These are phyloP conservation scores for Asterochloris sp. DNA, from an alignment of 139 green algal species.

Conservation along the genomic window DNA sequence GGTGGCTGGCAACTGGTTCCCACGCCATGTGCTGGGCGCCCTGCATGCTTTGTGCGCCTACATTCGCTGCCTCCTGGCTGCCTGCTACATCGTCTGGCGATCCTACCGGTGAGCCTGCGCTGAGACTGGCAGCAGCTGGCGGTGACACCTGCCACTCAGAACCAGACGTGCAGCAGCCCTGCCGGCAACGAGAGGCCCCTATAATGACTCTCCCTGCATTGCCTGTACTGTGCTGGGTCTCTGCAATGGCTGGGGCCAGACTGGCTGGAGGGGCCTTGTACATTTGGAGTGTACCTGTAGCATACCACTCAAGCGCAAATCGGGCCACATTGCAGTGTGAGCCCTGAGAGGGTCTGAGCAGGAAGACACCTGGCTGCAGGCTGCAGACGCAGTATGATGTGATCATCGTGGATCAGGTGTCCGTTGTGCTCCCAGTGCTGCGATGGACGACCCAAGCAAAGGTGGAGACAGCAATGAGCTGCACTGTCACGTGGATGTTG, in stretches of 20 bases:
- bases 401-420: constrained; percentile 85
- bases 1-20: constrained; percentile 84
- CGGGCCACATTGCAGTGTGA: neutral
- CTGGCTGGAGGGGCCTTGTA: neutral
- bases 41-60: constrained; percentile 83
- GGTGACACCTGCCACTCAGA: no score
- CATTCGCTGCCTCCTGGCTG: constrained; percentile 72
- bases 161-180: no score
- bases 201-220: neutral
- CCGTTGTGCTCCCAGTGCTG: constrained; percentile 72
- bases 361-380: constrained; percentile 1
- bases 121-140: no score
- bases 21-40: constrained; percentile 61
- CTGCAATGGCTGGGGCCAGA: neutral
- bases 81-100: constrained; percentile 60
- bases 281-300: no score
- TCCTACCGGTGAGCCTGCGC: constrained; percentile 20
- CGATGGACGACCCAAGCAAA: constrained; percentile 44
- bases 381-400: constrained; percentile 61
- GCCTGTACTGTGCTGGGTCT: neutral
- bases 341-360: neutral
- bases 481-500: neutral
- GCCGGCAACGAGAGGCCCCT: no score
- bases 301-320: no score
- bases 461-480: neutral